Evolutionary conservation across 306 rosid species (phyloP).

Genomic region (Glycine latifolia): DNA sequence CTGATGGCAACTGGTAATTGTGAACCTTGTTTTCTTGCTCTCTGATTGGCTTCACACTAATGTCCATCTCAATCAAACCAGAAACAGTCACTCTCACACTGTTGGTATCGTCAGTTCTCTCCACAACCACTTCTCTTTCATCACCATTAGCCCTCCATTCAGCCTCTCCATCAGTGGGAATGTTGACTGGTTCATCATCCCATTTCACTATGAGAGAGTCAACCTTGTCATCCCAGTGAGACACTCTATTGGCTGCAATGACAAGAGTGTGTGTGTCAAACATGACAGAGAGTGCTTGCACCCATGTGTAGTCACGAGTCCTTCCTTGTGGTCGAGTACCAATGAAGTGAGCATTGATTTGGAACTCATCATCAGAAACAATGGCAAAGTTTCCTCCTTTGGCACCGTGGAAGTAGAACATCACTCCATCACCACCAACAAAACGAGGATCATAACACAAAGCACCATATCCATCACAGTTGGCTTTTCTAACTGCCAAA

Average conservation of each 20-base stretch:
- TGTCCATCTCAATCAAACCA: slow-evolving; percentile 67
- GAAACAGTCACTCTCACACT: slow-evolving; percentile 64
- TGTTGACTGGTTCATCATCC: slow-evolving; percentile 57
- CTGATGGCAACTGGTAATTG: slow-evolving; percentile 68
- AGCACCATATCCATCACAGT: slow-evolving; percentile 78
- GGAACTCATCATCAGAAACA: slow-evolving; percentile 68
- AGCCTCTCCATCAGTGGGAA: slow-evolving; percentile 62
- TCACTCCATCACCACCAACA: slow-evolving; percentile 82
- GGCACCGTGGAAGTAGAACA: slow-evolving; percentile 90
- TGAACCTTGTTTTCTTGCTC: slow-evolving; percentile 73
- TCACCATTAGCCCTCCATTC: slow-evolving; percentile 65
- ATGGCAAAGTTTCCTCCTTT: slow-evolving; percentile 77
- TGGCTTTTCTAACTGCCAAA: slow-evolving; percentile 65
- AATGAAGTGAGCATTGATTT: slow-evolving; percentile 79
- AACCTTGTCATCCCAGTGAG: slow-evolving; percentile 65
- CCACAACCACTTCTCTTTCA: slow-evolving; percentile 66
- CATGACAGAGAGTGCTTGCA: slow-evolving; percentile 72
- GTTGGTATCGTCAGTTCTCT: slow-evolving; percentile 74
- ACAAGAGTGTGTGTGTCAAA: slow-evolving; percentile 75
- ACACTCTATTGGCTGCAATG: slow-evolving; percentile 68
- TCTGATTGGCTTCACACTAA: slow-evolving; percentile 70
- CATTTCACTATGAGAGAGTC: slow-evolving; percentile 68
- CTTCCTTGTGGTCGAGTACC: slow-evolving; percentile 78
- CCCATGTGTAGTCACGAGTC: slow-evolving; percentile 88
- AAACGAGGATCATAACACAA: slow-evolving; percentile 87